Base-by-base conservation (phyloP, 805 yeast species). In the Wickerhamiella shivajii region DNA sequence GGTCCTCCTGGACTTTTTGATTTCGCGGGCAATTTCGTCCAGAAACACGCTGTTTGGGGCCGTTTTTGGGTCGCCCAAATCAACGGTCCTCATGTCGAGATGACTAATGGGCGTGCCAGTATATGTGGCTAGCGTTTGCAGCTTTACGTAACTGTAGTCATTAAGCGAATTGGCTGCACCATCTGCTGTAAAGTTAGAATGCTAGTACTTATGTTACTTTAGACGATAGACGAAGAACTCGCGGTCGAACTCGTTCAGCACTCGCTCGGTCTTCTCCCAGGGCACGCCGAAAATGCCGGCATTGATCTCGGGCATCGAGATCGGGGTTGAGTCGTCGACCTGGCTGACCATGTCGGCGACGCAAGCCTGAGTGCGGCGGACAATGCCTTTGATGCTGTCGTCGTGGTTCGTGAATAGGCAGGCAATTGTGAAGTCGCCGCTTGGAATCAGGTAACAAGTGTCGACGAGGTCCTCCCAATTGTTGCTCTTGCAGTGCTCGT, bases 201-300 rank as follows among this genome's bases (percentile, higher is more conserved):
- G n/a, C n/a, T n/a, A n/a, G n/a, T n/a, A n/a, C n/a, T n/a, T n/a
- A n/a, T n/a, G n/a, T n/a, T n/a, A n/a, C n/a, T n/a, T n/a, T n/a
- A n/a, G n/a, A n/a, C n/a, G n/a, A n/a, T 64, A 73, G 8, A 74
- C 77, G 21, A 56, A 57, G 35, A 63, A 61, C 4, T 53, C 42
- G 18, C 63, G 38, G 6, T 44, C 51, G 3, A 51, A 38, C 15
- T 56, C 45, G 12, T 53, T 37, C 37, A 81, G 47, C 0, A 67
- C 67, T 11, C 39, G 44, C 47, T 72, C 87, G 0, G 78, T 79
- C 8, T 63, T 42, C 10, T 60, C 64, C 93, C 93, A 80, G 0
- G 92, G 90, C 6, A 78, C 84, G 1, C 66, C 66, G 51, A 80
- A 81, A 2, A 81, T 67, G 0, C 93, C 93, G 19, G 87, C 67